Conservation (phyloP, 352 stramenopile genomes). For the Phytophthora lateralis region DNA sequence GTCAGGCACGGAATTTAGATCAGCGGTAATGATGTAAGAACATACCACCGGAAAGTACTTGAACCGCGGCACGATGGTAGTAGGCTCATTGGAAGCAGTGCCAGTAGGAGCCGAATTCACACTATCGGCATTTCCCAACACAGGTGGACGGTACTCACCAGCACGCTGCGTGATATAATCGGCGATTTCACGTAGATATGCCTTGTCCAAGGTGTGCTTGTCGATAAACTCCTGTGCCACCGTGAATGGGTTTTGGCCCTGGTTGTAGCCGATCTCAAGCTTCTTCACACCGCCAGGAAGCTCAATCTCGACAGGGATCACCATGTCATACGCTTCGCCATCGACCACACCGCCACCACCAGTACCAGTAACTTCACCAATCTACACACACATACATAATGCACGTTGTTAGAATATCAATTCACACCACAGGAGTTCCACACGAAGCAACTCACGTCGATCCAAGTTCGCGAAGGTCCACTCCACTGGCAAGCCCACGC, state of each 20-base stretch:
- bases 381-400: slow-evolving; percentile 38
- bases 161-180: slow-evolving; percentile 96
- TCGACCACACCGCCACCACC: slow-evolving; percentile 90
- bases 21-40: slow-evolving; percentile 1
- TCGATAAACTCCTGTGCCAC: slow-evolving; percentile 97
- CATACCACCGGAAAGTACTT: slow-evolving; percentile 76
- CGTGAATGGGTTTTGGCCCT: slow-evolving; percentile 97
- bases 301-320: slow-evolving; percentile 97
- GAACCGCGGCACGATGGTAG: slow-evolving; percentile 31
- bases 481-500: slow-evolving; percentile 97
- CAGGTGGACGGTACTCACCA: slow-evolving; percentile 75
- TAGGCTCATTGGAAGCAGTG: slow-evolving; percentile 4
- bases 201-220: slow-evolving; percentile 94
- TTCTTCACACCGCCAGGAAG: slow-evolving; percentile 90
- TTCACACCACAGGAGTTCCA: background rate
- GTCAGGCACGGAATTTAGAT: slow-evolving; percentile 1
- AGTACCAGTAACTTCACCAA: slow-evolving; percentile 87
- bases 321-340: slow-evolving; percentile 94
- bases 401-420: background rate
- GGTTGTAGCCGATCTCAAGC: slow-evolving; percentile 98
- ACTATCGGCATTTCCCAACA: slow-evolving; percentile 51
- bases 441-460: slow-evolving; percentile 83
- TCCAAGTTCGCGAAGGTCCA: slow-evolving; percentile 89
- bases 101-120: slow-evolving; percentile 31
- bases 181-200: slow-evolving; percentile 93